A percentile compares a stretch with the other conserved stretches of the same genome.
phyloP scores from a whole-genome alignment of 495 filamentous ascomycete species.

The Podospora bellae-mahoneyi region DNA sequence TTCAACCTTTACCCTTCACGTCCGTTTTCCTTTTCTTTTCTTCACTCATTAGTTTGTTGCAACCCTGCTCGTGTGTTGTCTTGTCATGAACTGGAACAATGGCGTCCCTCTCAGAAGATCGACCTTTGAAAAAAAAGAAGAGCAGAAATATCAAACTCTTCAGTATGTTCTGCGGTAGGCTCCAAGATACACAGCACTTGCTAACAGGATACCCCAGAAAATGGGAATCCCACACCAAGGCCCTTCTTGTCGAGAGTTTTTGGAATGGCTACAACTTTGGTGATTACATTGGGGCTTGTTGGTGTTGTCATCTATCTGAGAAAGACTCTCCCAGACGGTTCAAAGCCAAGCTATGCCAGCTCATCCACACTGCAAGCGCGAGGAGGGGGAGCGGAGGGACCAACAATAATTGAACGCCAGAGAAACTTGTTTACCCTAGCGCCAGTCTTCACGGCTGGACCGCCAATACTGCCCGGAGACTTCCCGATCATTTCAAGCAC shows the following conservation, averaged over 20 bases:
- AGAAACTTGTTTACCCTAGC: neutral
- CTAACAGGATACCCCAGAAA: neutral
- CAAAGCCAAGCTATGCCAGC: slow-evolving; percentile 1
- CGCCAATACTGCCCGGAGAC: neutral
- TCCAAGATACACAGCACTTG: neutral
- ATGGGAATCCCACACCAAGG: slow-evolving; percentile 4
- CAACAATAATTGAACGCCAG: neutral
- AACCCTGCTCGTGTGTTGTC: no score
- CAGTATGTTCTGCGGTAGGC: neutral
- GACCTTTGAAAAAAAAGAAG: neutral
- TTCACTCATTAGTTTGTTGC: neutral
- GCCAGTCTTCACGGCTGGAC: neutral
- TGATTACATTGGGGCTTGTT: slow-evolving; percentile 1
- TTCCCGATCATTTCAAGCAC: slow-evolving; percentile 3
- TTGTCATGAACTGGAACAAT: neutral
- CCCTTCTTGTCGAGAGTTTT: slow-evolving; percentile 3
- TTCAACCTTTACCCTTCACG: no score
- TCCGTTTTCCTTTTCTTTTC: neutral
- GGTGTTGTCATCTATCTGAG: slow-evolving; percentile 6
- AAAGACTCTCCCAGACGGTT: slow-evolving; percentile 7
- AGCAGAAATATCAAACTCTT: slow-evolving; percentile 11
- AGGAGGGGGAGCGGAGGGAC: neutral
- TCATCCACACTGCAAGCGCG: neutral
- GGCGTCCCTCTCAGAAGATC: neutral
- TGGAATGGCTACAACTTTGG: neutral